phyloP scores from a whole-genome alignment of 805 yeast genomes.

The Sugiyamaella valdiviana region DNA sequence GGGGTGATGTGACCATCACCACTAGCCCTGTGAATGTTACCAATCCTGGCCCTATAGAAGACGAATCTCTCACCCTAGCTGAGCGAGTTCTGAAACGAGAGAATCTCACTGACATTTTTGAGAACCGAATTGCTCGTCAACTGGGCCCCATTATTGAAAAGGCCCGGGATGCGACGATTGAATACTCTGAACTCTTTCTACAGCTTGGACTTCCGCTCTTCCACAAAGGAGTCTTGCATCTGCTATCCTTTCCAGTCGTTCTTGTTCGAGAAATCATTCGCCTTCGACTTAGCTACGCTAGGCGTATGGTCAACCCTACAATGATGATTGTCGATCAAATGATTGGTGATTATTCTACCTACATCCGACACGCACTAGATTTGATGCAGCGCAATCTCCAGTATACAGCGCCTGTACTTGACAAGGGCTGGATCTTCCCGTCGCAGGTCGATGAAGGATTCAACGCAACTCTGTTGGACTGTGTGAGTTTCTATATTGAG shows the following conservation, averaged over 20 bases:
- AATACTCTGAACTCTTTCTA: conserved; percentile 55
- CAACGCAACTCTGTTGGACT: conserved; percentile 64
- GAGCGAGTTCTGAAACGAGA: conserved; percentile 70
- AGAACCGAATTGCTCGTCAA: conserved; percentile 58
- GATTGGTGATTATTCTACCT: conserved; percentile 75
- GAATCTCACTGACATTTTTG: conserved; percentile 49
- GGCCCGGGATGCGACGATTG: conserved; percentile 64
- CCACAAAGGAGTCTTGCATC: conserved; percentile 41
- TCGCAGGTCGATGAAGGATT: conserved; percentile 56
- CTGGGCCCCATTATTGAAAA: conserved; percentile 78
- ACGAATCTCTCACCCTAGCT: conserved; percentile 67
- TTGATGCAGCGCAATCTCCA: conserved; percentile 61
- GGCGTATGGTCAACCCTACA: conserved; percentile 74
- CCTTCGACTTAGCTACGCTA: conserved; percentile 69
- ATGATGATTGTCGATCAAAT: conserved; percentile 95
- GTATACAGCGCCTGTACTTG: conserved; percentile 44
- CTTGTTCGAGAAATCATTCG: conserved; percentile 73
- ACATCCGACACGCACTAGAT: conserved; percentile 67
- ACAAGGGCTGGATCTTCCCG: conserved; percentile 65
- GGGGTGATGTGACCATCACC: neutral
- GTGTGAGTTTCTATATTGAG: conserved; percentile 64
- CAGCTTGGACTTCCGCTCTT: conserved; percentile 69
- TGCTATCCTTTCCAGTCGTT: conserved; percentile 71
- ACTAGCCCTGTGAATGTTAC: neutral
- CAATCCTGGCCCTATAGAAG: conserved; percentile 18